Percentiles rank a stretch among this genome's conserved stretches.
phyloP scores from a whole-genome alignment of 2,329 filamentous ascomycete species.

The Ceratocystis diversiconidia region DNA sequence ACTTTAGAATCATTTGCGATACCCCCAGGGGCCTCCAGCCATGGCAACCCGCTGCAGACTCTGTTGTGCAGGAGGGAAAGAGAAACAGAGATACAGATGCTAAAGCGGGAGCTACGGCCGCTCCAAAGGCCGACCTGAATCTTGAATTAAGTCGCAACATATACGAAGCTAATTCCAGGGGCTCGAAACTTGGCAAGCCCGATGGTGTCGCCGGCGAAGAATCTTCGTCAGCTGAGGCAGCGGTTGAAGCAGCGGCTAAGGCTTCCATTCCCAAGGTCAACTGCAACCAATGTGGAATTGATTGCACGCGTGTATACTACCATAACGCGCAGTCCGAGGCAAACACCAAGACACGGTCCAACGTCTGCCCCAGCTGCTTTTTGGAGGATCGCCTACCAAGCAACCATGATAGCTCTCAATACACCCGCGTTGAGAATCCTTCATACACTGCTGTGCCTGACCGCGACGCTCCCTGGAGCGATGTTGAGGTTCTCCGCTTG shows the following conservation, averaged over 20 bases:
- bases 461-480: constrained; percentile 77
- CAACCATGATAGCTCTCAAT: constrained; percentile 66
- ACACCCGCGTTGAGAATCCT: constrained; percentile 80
- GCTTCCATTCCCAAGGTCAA: constrained; percentile 55
- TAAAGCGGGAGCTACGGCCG: constrained; percentile 50
- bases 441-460: constrained; percentile 65
- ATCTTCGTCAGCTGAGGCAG: constrained; percentile 46
- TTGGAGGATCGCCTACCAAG: constrained; percentile 69
- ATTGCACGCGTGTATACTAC: constrained; percentile 58
- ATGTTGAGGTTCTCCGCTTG: constrained; percentile 75
- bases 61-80: constrained; percentile 48
- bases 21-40: constrained; percentile 88
- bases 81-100: constrained; percentile 55
- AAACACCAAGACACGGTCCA: constrained; percentile 59
- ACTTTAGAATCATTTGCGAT: constrained; percentile 92
- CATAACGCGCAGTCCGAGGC: constrained; percentile 43
- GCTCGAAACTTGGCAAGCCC: constrained; percentile 50
- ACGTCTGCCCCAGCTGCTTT: constrained; percentile 84
- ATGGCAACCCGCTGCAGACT: constrained; percentile 79
- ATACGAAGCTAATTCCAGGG: constrained; percentile 83
- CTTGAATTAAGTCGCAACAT: constrained; percentile 90
- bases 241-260: constrained; percentile 49
- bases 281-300: constrained; percentile 83
- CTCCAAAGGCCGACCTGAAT: constrained; percentile 67
- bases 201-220: constrained; percentile 68